These are phyloP conservation scores for Prinsepia uniflora DNA, from an alignment of 306 rosid genomes.

Conservation along the genomic window DNA sequence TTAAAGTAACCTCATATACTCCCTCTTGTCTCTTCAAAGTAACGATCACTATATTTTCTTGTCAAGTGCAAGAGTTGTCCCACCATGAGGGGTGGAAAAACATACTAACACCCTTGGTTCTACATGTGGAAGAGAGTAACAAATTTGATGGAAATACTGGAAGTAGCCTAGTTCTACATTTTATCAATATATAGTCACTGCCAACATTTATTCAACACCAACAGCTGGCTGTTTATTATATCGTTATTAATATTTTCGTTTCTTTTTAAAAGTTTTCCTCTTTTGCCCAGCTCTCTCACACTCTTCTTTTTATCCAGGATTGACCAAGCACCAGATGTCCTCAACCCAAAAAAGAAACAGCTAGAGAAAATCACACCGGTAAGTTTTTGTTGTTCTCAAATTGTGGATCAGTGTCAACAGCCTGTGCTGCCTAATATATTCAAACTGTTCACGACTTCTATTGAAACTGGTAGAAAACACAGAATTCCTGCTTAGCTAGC, in stretches of 20 bases:
- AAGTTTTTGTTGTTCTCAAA: conserved; percentile 13
- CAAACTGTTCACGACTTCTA: not conserved
- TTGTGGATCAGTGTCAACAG: not conserved
- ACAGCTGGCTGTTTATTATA: no score
- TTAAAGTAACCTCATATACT: not conserved
- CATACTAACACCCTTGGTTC: no score
- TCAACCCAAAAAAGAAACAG: conserved; percentile 97
- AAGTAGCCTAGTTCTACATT: not conserved
- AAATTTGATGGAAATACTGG: not conserved
- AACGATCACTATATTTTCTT: not conserved
- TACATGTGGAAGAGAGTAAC: not conserved
- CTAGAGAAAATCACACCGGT: conserved; percentile 93
- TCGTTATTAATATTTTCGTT: not conserved
- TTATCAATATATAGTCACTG: not conserved
- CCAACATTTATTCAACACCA: not conserved
- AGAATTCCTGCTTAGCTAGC: not conserved
- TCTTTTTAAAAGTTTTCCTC: not conserved
- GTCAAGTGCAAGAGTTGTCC: not conserved
- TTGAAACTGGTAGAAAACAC: not conserved
- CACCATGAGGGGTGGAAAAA: not conserved
- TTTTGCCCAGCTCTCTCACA: conserved; percentile 9
- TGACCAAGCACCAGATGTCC: conserved; percentile 95
- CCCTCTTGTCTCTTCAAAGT: not conserved
- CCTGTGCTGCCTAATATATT: not conserved
- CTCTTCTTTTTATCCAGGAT: conserved; percentile 44